Base-by-base conservation (phyloP, 106 monocot genomes). In the Dendrobium catenatum region DNA sequence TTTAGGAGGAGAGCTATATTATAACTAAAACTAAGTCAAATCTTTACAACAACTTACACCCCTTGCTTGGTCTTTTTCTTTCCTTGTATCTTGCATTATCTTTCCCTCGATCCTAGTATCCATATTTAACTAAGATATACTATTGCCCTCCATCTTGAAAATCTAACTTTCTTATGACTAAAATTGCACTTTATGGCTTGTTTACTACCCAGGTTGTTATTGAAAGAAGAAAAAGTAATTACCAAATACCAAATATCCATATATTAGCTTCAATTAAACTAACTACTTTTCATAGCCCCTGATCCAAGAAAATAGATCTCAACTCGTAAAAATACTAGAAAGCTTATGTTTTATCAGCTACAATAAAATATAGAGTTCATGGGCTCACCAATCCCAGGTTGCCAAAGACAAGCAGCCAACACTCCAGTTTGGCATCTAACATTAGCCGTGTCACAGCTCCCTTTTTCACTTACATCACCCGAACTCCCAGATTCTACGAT, bases 341-440 rank as follows among this genome's bases (percentile, higher is more conserved):
- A 22, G 24, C 5, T 64, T 9, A 64, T 7, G 6, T 26, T 64
- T 24, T 64, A 22, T 64, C 2, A 64, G 3, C 51, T 10, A 51
- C 16, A 16, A 51, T 51, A 51, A 51, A 51, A 16, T 13, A 24
- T 61, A n/a, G 61, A 61, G 24, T 16, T 33, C 37, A 70, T 31
- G 70, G 1, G 27, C 19, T 76, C 48, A 76, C 76, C 42, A 19
- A 18, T 48, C 76, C 48, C 76, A 48, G 76, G 9, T 41, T 48
- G 76, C 5, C 26, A 10, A 76, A 76, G 76, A 76, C 76, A 76
- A 24, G 76, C 76, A 49, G 49, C 47, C 24, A 76, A 18, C 2
- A 7, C 49, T 76, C 48, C 76, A 18, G 7, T 76, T 2, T 49
- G 76, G 48, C 76, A 76, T 76, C 4, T 48, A 2, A 49, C 27